phyloP scores from a whole-genome alignment of 176 grass and related monocot species.

The Bonia amplexicaulis region DNA sequence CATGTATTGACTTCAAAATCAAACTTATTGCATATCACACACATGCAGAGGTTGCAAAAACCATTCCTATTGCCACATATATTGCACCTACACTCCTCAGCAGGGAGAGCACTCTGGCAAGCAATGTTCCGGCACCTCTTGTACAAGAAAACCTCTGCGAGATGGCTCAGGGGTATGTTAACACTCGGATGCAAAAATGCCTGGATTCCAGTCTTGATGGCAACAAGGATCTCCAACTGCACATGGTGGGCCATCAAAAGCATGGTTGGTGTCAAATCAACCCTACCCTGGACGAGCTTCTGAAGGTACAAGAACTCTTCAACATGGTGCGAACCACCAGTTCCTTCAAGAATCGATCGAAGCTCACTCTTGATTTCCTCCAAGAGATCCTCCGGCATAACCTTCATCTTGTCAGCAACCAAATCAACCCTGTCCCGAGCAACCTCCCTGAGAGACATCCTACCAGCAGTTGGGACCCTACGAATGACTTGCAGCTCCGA shows the following conservation, averaged over 20 bases:
- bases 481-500: constrained; percentile 24
- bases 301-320: constrained; percentile 75
- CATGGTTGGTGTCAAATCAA: constrained; percentile 41
- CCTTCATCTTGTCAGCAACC: constrained; percentile 60
- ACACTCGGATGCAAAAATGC: constrained; percentile 78
- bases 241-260: constrained; percentile 59
- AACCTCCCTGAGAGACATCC: constrained; percentile 64
- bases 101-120: constrained; percentile 62
- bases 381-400: constrained; percentile 56
- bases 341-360: constrained; percentile 62
- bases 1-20: constrained; percentile 93
- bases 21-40: constrained; percentile 77
- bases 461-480: constrained; percentile 20
- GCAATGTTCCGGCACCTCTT: constrained; percentile 83
- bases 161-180: constrained; percentile 39
- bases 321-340: constrained; percentile 42
- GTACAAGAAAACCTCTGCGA: constrained; percentile 69
- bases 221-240: constrained; percentile 75
- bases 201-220: constrained; percentile 77
- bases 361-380: constrained; percentile 61
- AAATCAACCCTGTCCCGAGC: constrained; percentile 49
- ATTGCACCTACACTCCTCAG: constrained; percentile 60
- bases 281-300: constrained; percentile 62
- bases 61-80: constrained; percentile 57
- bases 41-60: constrained; percentile 92